Base-by-base conservation (phyloP, 129 eudicot species). In the Gnaphalium uliginosum region DNA sequence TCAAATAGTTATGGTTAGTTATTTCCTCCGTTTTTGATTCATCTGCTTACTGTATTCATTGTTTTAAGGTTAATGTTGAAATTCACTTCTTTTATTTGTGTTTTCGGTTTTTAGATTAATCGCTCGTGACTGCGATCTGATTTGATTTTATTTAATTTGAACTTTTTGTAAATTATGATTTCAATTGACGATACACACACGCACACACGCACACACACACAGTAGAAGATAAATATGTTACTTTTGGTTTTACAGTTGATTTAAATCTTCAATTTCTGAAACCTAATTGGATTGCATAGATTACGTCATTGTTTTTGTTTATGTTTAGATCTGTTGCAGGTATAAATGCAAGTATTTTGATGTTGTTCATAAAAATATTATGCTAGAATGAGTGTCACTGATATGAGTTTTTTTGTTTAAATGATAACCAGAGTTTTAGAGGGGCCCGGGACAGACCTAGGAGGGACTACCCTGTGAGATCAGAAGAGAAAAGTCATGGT, bases 381-480 rank as follows among this genome's bases (percentile, higher is more conserved):
- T 43, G 26, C 18, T 58, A 66, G 48, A 59, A 59, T 59, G 59
- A 17, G 32, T 19, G 33, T 81, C 50, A 73, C 69, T 73, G 24
- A 27, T 76, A n/a, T 76, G 61, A 23, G 3, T 72, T 57, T 33
- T 53, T 50, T 60, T 33, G 19, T 67, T 59, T 74, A 17, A 18
- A 0, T 63, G 8, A 22, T 80, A 35, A 84, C 43, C 84, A 90
- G 96, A 84, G 86, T 80, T 76, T 79, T 50, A 84, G 96, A 84
- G 94, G 88, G 61, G 88, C 92, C 43, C 78, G 90, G 66, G 94
- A 89, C 64, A 86, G 92, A 77, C 70, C 32, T 63, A 79, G 87
- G 39, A 80, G 91, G 85, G 97, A 86, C 30, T 81, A 86, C 71
- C 83, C 88, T 67, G 64, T 48, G 24, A 88, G 94, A 88, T 83